phyloP scores from a whole-genome alignment of 352 stramenopile genomes.

The Globisporangium mamillatum region DNA sequence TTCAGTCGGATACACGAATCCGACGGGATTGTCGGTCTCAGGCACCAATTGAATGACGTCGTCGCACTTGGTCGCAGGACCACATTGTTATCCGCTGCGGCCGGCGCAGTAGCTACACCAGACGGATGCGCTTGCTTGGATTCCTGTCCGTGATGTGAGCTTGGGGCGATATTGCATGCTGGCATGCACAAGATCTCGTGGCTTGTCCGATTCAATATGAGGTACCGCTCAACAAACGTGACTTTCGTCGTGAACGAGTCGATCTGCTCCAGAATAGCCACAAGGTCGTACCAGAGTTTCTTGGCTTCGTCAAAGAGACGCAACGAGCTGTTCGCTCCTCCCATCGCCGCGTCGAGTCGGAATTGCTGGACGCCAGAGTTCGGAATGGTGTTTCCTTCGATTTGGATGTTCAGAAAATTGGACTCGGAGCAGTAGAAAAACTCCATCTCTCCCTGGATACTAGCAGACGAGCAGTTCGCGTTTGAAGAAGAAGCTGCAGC shows the following conservation, averaged over 20 bases:
- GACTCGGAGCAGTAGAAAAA: conserved; percentile 74
- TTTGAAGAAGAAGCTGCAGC: neutral
- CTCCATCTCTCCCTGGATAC: conserved; percentile 35
- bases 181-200: conserved; percentile 51
- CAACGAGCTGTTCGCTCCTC: conserved; percentile 61
- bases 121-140: conserved; percentile 12
- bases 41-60: conserved; percentile 68
- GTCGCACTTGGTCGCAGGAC: conserved; percentile 37
- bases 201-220: conserved; percentile 72
- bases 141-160: neutral
- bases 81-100: conserved; percentile 17
- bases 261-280: conserved; percentile 65
- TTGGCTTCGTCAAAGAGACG: conserved; percentile 70
- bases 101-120: conserved; percentile 11
- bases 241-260: conserved; percentile 69
- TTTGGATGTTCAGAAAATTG: conserved; percentile 55
- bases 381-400: conserved; percentile 53
- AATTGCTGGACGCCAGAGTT: conserved; percentile 61
- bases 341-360: conserved; percentile 45
- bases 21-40: conserved; percentile 42
- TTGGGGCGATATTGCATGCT: conserved; percentile 38
- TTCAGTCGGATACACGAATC: conserved; percentile 71
- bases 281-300: conserved; percentile 75
- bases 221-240: conserved; percentile 79
- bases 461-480: neutral